Base-by-base conservation (phyloP, 768 basidiomycete species). In the Pulveroboletus sp. region DNA sequence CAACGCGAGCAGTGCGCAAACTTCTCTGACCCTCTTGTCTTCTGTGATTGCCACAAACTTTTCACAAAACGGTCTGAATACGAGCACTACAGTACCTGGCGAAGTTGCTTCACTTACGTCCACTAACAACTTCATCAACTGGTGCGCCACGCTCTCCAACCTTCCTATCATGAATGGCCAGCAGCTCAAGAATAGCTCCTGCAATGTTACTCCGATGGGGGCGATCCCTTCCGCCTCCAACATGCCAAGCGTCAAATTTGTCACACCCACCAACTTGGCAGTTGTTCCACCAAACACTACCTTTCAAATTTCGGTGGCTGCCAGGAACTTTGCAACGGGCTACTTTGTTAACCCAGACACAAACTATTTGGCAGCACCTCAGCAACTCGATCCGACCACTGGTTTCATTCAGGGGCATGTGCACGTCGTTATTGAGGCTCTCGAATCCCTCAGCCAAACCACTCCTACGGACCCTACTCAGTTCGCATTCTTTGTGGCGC, bases 111-210 rank as follows among this genome's bases (percentile, higher is more conserved):
- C 82, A 6, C 66, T 80, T 7, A 82, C 78, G 0, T 83, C 83
- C n/a, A 66, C 65, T 40, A 83, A 88, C 71, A 88, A 88, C 73
- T 89, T 83, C 64, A 85, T 85, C 69, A 84, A 85, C 70, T 83
- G 72, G 64, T 85, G 85, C 57, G 65, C 71, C 7, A 77, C 75
- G 14, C 59, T 73, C 4, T 61, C 74, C 4, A 57, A 73, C 45
- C 64, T 76, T 43, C 76, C 83, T 3, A 71, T 85, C 51, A 86
- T 85, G 39, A 78, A 82, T 57, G 83, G 83, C n/a, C 46, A 72
- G 56, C 82, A 80, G 58, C 61, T 78, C 60, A 65, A 58, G 51
- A 62, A 59, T 7, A 79, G 79, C 8, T 81, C 79, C 21, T 83
- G 83, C 64, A 83, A 85, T 64, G 76, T 79, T 31, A 72, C 78